Evolutionary conservation across 2,329 filamentous ascomycete species (phyloP).

Genomic region (Didymella glomerata): DNA sequence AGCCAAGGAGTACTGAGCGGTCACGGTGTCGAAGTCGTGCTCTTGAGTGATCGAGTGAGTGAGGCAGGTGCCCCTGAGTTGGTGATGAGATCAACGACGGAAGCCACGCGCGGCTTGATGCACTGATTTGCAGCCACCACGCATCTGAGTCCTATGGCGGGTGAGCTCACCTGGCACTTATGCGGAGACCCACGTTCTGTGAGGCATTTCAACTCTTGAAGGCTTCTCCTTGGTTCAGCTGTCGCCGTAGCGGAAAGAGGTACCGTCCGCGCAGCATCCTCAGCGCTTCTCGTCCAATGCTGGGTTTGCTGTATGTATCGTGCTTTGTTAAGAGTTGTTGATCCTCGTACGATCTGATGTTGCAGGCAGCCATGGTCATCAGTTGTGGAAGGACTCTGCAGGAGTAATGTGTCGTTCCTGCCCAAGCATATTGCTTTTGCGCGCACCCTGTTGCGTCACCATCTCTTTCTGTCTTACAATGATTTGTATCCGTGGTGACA

Average conservation of each 20-base stretch:
- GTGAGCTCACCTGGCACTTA: background rate
- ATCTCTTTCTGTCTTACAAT: conserved; percentile 2
- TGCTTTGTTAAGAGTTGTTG: background rate
- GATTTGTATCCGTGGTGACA: background rate
- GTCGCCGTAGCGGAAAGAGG: background rate
- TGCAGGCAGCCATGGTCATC: background rate
- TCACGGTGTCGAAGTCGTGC: background rate
- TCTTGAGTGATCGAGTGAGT: background rate
- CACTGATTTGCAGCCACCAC: background rate
- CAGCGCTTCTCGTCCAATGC: background rate
- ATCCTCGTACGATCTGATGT: background rate
- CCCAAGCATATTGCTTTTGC: background rate
- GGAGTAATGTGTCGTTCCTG: background rate
- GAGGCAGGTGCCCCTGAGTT: background rate
- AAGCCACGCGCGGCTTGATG: conserved; percentile 2
- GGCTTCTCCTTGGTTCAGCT: background rate
- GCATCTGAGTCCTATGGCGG: background rate
- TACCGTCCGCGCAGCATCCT: background rate
- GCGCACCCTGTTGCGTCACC: background rate
- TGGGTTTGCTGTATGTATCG: background rate
- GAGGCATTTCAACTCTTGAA: background rate
- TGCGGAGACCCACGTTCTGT: background rate
- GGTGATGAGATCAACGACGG: conserved; percentile 2
- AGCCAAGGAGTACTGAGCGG: background rate
- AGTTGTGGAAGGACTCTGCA: background rate